Base-by-base conservation (phyloP, 2,329 filamentous ascomycete genomes). In the Xylariaceae sp. region DNA sequence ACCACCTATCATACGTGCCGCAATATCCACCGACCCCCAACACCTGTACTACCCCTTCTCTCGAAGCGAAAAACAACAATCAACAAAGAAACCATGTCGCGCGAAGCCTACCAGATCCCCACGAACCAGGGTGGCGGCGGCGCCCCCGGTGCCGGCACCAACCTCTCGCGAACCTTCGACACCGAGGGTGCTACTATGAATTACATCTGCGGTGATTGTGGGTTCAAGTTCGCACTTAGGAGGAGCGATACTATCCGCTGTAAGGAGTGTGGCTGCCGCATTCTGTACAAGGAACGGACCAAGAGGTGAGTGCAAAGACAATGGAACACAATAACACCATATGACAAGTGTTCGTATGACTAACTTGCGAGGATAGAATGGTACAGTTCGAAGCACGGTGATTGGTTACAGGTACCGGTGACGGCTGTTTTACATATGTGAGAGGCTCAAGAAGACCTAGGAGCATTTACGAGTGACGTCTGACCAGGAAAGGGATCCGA, bases 311-410 rank as follows among this genome's bases (percentile, higher is more conserved):
- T n/a, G n/a, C n/a, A n/a, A n/a, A n/a, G n/a, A n/a, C n/a, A n/a
- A n/a, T n/a, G n/a, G n/a, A n/a, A n/a, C n/a, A n/a, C n/a, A n/a
- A n/a, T n/a, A n/a, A n/a, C n/a, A n/a, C n/a, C n/a, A n/a, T n/a
- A n/a, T n/a, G n/a, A 28, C 23, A 26, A 17, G 21, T 33, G 28
- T 16, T 41, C 48, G 23, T 49, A 47, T 41, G 19, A 19, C 47
- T 59, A 26, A 52, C 26, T 23, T 14, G 29, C 16, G 4, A 19
- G 4, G 67, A 96, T 67, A 96, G 94, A 72, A 97, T 98, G 93
- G 93, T 98, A 48, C 95, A 99, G 78, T 98, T 99, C 71, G 93
- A 99, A 81, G 95, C 95, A 48, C 86, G 94, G 77, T 98, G 76
- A 82, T 43, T 33, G 33, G 36, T 28, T 21, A 17, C 26, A 1